Evolutionary conservation across 305 asterid genomes (phyloP).

Genomic region (Petunia hybrid): DNA sequence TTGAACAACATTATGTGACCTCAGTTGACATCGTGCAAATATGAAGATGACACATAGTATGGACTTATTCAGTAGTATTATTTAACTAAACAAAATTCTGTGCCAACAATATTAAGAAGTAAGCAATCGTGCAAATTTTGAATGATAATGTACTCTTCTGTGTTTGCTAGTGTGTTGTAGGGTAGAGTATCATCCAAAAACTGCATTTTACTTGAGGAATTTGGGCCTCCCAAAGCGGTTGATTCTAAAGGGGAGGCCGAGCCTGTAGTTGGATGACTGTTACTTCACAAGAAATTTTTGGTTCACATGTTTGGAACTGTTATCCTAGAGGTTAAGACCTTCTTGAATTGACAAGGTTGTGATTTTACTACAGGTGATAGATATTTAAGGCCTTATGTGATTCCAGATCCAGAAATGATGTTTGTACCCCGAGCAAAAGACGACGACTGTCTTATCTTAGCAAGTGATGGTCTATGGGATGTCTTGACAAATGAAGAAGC

Average conservation of each 20-base stretch:
- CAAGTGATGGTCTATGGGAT: slow-evolving; percentile 93
- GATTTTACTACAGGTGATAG: slow-evolving; percentile 65
- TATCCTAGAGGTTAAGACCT: background rate
- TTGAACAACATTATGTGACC: background rate
- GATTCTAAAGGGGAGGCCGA: background rate
- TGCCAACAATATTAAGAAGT: background rate
- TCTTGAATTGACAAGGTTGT: background rate
- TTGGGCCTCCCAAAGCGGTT: background rate
- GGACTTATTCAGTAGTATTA: background rate
- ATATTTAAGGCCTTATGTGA: slow-evolving; percentile 76
- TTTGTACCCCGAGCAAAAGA: slow-evolving; percentile 67
- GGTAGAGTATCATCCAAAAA: background rate
- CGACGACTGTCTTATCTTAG: slow-evolving; percentile 85
- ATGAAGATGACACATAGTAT: background rate
- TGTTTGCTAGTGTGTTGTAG: background rate
- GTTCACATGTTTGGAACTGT: background rate
- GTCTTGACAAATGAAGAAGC: slow-evolving; percentile 81
- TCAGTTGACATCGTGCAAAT: slow-evolving; percentile 2
- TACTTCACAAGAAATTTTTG: background rate
- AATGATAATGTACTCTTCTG: background rate
- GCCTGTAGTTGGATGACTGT: background rate
- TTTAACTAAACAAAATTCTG: background rate
- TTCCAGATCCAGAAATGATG: slow-evolving; percentile 81
- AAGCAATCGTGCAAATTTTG: background rate
- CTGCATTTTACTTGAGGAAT: background rate